phyloP scores from a whole-genome alignment of 2,329 filamentous ascomycete species.

The Paecilomyces variotii region DNA sequence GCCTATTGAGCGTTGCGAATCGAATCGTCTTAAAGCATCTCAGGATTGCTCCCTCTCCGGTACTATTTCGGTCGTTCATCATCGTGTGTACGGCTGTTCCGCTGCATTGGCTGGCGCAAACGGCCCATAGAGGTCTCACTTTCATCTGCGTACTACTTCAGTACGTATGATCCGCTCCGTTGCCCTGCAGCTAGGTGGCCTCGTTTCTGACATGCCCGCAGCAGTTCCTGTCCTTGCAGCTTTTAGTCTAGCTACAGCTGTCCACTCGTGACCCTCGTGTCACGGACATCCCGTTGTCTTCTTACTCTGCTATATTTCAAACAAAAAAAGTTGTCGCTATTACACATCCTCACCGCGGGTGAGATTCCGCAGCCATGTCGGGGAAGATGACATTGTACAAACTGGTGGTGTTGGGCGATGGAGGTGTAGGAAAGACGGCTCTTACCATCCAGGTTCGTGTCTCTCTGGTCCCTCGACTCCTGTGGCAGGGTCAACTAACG shows the following conservation, averaged over 20 bases:
- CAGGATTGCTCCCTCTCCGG: neutral
- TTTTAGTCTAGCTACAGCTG: neutral
- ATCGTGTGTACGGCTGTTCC: neutral
- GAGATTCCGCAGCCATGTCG: conserved; percentile 53
- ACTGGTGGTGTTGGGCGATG: conserved; percentile 88
- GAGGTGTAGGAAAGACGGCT: conserved; percentile 89
- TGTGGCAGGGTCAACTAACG: conserved; percentile 4
- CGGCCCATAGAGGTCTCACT: neutral
- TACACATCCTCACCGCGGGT: neutral
- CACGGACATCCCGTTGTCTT: neutral
- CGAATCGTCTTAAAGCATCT: neutral
- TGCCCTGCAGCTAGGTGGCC: neutral
- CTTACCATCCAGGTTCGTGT: conserved; percentile 67
- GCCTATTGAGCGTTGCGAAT: neutral
- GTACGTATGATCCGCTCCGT: neutral
- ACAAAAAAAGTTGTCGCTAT: neutral
- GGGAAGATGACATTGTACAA: conserved; percentile 95
- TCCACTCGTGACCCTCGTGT: neutral
- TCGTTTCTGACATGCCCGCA: neutral
- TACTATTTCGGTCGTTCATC: neutral
- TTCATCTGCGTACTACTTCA: neutral
- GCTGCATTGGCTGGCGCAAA: neutral
- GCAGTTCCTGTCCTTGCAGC: neutral
- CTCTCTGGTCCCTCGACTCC: conserved; percentile 1
- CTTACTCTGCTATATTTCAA: neutral